These are phyloP conservation scores for Podospora fimiseda DNA, from an alignment of 495 filamentous ascomycete species.

Conservation along the genomic window DNA sequence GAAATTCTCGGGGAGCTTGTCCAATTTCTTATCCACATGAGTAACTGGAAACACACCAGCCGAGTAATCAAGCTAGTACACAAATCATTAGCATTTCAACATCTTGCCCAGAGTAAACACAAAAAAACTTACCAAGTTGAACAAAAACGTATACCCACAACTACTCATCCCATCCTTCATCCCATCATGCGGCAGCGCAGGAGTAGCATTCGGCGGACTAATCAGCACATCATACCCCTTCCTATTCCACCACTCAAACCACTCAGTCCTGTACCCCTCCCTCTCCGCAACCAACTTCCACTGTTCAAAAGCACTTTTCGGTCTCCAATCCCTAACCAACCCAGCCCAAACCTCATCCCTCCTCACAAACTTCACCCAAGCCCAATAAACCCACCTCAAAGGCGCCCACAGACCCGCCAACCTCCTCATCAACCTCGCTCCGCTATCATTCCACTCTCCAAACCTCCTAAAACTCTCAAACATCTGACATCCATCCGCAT, in stretches of 20 bases:
- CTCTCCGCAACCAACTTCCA: constrained; percentile 75
- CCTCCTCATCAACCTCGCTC: constrained; percentile 64
- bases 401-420: constrained; percentile 69
- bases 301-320: constrained; percentile 64
- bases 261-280: constrained; percentile 68
- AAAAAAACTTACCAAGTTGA: constrained; percentile 63
- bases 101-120: neutral
- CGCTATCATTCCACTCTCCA: constrained; percentile 76
- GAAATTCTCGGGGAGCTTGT: constrained; percentile 56
- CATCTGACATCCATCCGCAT: constrained; percentile 79
- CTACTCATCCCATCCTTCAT: constrained; percentile 82
- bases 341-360: constrained; percentile 72
- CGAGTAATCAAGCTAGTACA: constrained; percentile 68
- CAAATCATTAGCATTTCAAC: constrained; percentile 2
- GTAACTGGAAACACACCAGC: constrained; percentile 82
- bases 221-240: constrained; percentile 71
- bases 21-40: constrained; percentile 64
- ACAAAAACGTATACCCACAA: constrained; percentile 94
- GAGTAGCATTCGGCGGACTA: constrained; percentile 82
- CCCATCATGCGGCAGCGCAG: constrained; percentile 78
- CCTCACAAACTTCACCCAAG: constrained; percentile 78
- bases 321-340: constrained; percentile 62
- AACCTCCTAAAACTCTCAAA: constrained; percentile 68
- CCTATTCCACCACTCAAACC: constrained; percentile 78
- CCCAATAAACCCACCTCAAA: constrained; percentile 79